Evolutionary conservation across 2,329 filamentous ascomycete species (phyloP).

Genomic region (Diaporthe ilicicola): DNA sequence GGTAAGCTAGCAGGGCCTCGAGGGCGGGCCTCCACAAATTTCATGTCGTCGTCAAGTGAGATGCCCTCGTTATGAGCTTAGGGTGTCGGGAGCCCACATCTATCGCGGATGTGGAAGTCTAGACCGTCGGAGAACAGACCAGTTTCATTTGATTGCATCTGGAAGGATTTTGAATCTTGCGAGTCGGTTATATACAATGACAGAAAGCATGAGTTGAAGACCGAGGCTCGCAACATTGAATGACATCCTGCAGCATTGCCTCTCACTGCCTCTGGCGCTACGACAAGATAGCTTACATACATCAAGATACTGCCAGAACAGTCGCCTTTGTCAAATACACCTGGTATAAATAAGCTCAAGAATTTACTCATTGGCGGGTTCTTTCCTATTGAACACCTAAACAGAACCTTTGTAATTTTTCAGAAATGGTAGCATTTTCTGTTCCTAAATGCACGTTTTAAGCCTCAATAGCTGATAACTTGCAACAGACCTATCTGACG

Average conservation of each 20-base stretch:
- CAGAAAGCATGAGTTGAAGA: not conserved
- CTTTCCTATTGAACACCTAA: too few species aligned
- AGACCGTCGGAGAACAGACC: not conserved
- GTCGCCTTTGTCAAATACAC: too few species aligned
- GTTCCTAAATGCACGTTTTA: too few species aligned
- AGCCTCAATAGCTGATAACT: too few species aligned
- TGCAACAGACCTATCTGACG: too few species aligned
- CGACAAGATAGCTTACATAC: not conserved
- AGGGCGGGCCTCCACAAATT: not conserved
- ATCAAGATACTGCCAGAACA: too few species aligned
- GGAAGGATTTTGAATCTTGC: not conserved
- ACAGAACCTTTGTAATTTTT: too few species aligned
- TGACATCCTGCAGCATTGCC: too few species aligned
- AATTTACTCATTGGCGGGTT: too few species aligned
- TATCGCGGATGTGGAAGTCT: not conserved
- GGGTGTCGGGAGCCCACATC: not conserved
- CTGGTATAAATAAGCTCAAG: too few species aligned
- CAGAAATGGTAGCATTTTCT: too few species aligned
- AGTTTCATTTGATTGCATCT: not conserved
- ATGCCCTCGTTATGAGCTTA: too few species aligned
- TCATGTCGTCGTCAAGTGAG: not conserved
- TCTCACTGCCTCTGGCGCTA: not conserved
- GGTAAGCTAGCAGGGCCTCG: not conserved
- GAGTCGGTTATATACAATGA: not conserved
- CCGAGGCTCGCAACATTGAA: not conserved